These are phyloP conservation scores for Trypanosoma rangeli DNA, from an alignment of 208 protist species.

Conservation along the genomic window DNA sequence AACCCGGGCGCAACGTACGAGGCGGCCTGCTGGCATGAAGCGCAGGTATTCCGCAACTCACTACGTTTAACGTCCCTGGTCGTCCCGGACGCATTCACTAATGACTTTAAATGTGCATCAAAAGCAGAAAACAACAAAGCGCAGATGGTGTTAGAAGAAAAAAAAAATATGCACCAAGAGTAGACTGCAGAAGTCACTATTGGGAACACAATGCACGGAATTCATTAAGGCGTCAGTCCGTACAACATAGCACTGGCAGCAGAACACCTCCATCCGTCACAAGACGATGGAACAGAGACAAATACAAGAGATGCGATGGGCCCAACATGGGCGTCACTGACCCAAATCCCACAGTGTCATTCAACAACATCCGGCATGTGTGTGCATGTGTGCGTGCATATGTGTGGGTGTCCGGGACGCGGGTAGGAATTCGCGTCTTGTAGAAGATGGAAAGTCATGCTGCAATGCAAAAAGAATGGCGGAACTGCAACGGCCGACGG, in stretches of 20 bases:
- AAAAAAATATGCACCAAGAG: not conserved
- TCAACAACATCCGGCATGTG: not conserved
- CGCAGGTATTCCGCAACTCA: not conserved
- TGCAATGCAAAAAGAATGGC: not conserved
- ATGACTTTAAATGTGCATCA: not conserved
- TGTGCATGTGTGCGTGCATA: not conserved
- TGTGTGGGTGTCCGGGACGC: not conserved
- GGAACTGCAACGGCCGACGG: not conserved
- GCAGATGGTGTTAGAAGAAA: not conserved
- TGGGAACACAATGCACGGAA: no score
- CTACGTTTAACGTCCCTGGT: not conserved
- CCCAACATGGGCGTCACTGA: no score
- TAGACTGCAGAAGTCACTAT: no score
- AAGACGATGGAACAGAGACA: no score
- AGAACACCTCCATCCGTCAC: no score
- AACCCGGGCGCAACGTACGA: conserved; percentile 34
- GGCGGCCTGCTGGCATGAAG: conserved; percentile 14
- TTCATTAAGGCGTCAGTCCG: no score
- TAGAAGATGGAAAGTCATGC: not conserved
- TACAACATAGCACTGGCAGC: no score
- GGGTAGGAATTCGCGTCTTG: not conserved
- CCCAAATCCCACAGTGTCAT: no score
- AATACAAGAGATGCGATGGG: no score
- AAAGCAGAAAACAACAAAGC: not conserved
- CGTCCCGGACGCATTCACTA: not conserved